Base-by-base conservation (phyloP, 2,329 filamentous ascomycete genomes). In the Bipolaris gigantea region DNA sequence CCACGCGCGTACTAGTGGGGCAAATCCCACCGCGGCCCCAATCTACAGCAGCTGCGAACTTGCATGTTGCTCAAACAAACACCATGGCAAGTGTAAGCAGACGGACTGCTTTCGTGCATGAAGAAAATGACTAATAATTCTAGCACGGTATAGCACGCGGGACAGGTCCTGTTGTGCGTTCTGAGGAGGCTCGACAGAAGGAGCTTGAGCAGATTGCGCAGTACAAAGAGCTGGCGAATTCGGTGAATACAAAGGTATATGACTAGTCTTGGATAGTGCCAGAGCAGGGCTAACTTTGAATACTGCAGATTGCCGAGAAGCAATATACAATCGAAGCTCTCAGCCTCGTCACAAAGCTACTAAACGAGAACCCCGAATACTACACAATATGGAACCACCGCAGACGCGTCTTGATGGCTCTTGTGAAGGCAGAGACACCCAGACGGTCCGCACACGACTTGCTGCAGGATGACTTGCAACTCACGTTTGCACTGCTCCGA, bases 301-400 rank as follows among this genome's bases (percentile, higher is more conserved):
- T 18, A 10, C 23, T 23, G 2, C 16, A 81, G 78, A 71, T 81
- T 53, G 63, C 73, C 2, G 72, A 79, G 46, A 72, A 70, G 56
- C 76, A 82, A 62, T 82, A 80, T 71, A 80, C 80, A 38, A 63
- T 77, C 50, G 79, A 85, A 51, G 83, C 85, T 36, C 84, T 92
- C 65, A 77, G 83, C 59, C 82, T 89, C 50, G 89, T 88, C 32
- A 86, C 88, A n/a, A 85, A 84, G 62, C 83, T 94, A 40, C 81
- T 93, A 49, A 83, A 82, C 42, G 83, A 87, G 66, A 95, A 95
- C 73, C 90, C 90, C 23, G 90, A 95, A 75, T 92, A 92, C 79
- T 94, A 94, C 77, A 93, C 90, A 52, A 83, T 91, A 82, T 95
- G 90, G 90, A 95, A 95, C 81, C 84, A 88, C 77, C 88, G 94